These are phyloP conservation scores for Pseudognaphalium luteoalbum DNA, from an alignment of 129 eudicot species.

Conservation along the genomic window DNA sequence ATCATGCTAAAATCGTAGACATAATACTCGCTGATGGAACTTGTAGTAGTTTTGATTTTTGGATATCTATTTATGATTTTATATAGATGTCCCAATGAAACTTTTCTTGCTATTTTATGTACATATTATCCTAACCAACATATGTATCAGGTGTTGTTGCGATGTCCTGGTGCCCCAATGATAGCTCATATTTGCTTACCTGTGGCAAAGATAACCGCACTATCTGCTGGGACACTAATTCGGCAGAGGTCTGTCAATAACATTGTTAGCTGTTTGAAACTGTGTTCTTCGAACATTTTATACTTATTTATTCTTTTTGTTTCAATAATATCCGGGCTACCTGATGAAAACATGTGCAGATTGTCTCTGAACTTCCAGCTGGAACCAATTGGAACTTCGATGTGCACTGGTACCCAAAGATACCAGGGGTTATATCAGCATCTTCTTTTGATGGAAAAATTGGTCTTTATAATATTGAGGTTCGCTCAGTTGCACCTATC, in stretches of 20 bases:
- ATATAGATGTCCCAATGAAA: neutral
- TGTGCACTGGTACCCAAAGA: slow-evolving; percentile 89
- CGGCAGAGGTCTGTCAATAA: slow-evolving; percentile 67
- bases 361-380: slow-evolving; percentile 88
- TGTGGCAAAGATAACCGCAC: slow-evolving; percentile 98
- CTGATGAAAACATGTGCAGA: slow-evolving; percentile 46
- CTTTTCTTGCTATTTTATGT: slow-evolving; percentile 8
- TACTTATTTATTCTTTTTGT: neutral
- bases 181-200: slow-evolving; percentile 89
- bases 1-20: neutral
- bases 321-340: slow-evolving; percentile 1
- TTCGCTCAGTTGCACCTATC: slow-evolving; percentile 31
- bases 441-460: slow-evolving; percentile 95
- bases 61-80: neutral
- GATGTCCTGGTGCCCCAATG: slow-evolving; percentile 98
- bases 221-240: slow-evolving; percentile 85
- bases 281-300: neutral
- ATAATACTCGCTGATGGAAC: neutral
- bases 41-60: neutral
- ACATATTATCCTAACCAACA: neutral
- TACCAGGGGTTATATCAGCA: slow-evolving; percentile 93
- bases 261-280: slow-evolving; percentile 6
- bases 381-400: slow-evolving; percentile 95
- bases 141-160: slow-evolving; percentile 83
- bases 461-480: slow-evolving; percentile 91